These are phyloP conservation scores for Daphne laureola DNA, from an alignment of 441 rosid species.

Conservation along the genomic window DNA sequence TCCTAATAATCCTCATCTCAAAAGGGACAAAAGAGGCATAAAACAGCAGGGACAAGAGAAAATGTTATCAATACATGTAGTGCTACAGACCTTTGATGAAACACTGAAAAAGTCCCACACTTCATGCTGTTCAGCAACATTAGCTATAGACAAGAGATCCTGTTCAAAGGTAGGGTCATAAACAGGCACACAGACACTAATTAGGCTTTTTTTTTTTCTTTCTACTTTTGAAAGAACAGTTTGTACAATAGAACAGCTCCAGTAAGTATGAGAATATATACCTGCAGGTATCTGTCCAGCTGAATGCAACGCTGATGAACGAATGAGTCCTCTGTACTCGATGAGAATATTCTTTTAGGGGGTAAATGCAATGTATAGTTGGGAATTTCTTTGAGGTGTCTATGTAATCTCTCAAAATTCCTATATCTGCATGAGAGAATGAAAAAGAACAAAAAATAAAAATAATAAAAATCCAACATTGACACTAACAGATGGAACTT, in stretches of 20 bases:
- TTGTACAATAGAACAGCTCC: constrained; percentile 7
- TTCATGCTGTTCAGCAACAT: constrained; percentile 96
- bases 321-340: constrained; percentile 90
- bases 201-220: not conserved
- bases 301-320: constrained; percentile 94
- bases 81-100: constrained; percentile 58
- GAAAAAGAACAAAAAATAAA: constrained; percentile 1
- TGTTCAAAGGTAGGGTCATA: constrained; percentile 23
- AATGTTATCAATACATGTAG: constrained; percentile 5
- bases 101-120: constrained; percentile 88
- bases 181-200: constrained; percentile 13
- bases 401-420: constrained; percentile 80
- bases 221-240: not conserved
- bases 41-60: not conserved
- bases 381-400: constrained; percentile 85
- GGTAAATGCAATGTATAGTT: constrained; percentile 87
- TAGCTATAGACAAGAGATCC: constrained; percentile 91
- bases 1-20: constrained; percentile 8
- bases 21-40: not conserved
- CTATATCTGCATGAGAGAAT: constrained; percentile 56
- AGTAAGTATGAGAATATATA: constrained; percentile 23
- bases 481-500: not conserved
- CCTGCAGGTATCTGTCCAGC: constrained; percentile 83
- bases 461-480: not conserved
- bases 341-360: constrained; percentile 92